phyloP scores from a whole-genome alignment of 495 filamentous ascomycete species.

The Penicillium subrubescens region DNA sequence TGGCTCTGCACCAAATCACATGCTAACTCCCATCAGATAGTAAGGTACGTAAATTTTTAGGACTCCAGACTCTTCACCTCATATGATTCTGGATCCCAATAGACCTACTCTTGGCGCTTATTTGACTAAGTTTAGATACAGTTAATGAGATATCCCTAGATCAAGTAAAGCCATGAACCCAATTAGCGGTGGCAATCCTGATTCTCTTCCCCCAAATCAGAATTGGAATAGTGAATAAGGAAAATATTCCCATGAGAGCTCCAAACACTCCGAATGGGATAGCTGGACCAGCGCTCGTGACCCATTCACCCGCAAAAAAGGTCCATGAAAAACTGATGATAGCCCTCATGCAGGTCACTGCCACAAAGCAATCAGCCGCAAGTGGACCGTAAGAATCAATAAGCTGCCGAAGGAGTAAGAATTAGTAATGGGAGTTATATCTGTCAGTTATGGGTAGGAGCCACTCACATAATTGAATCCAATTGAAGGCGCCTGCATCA shows the following conservation, averaged over 20 bases:
- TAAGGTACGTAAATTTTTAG: no score
- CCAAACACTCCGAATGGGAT: conserved; percentile 24
- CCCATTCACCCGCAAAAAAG: conserved; percentile 22
- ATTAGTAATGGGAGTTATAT: no score
- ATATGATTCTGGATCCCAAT: no score
- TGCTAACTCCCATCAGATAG: no score
- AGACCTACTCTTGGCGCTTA: no score
- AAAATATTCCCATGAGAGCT: conserved; percentile 18
- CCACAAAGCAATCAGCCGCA: conserved; percentile 21
- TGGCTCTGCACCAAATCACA: no score
- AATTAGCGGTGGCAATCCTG: conserved; percentile 23
- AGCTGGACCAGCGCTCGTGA: conserved; percentile 16
- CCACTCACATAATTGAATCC: no score
- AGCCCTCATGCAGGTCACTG: conserved; percentile 22
- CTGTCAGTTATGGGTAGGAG: no score
- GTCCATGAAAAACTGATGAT: conserved; percentile 25
- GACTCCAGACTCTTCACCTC: no score
- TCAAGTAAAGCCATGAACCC: conserved; percentile 5
- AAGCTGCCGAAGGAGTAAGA: conserved; percentile 2
- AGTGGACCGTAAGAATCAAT: conserved; percentile 18
- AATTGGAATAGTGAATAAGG: conserved; percentile 16
- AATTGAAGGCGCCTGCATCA: no score
- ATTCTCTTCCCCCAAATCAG: conserved; percentile 22
- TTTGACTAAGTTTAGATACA: no score
- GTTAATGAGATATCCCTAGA: no score